Percentiles rank a stretch among this genome's conserved stretches.
These are phyloP conservation scores for Mycosarcoma maydis DNA, from an alignment of 1,284 basidiomycete species.

Conservation along the genomic window DNA sequence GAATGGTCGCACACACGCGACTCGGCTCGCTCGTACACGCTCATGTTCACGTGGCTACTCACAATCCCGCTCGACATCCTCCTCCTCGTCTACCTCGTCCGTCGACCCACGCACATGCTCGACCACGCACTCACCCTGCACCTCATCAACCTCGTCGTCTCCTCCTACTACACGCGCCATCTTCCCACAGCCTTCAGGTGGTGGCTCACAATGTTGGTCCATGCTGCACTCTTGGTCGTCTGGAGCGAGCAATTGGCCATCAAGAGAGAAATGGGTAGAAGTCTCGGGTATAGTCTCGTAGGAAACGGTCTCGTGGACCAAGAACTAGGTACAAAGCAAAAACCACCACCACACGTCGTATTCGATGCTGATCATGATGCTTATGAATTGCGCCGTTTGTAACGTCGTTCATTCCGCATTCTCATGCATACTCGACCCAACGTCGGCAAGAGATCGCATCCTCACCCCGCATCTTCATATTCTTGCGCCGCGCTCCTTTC, in stretches of 20 bases:
- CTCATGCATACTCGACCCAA: too few relatives aligned
- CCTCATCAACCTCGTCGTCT: constrained; percentile 88
- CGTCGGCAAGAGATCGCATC: too few relatives aligned
- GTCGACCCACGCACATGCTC: constrained; percentile 89
- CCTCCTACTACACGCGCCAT: constrained; percentile 86
- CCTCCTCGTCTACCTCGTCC: constrained; percentile 85
- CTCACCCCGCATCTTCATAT: too few relatives aligned
- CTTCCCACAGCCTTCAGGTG: constrained; percentile 75
- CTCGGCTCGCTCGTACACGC: constrained; percentile 1
- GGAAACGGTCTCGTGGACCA: too few relatives aligned
- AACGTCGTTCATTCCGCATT: too few relatives aligned
- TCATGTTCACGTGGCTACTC: constrained; percentile 29
- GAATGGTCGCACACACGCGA: constrained; percentile 68
- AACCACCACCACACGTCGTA: neutral
- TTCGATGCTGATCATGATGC: constrained; percentile 18
- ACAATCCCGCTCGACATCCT: constrained; percentile 71
- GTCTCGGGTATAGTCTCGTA: constrained; percentile 27
- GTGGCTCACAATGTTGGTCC: constrained; percentile 73
- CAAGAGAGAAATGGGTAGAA: constrained; percentile 79
- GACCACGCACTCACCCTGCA: constrained; percentile 91
- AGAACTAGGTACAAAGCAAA: too few relatives aligned
- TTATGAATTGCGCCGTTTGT: constrained; percentile 21
- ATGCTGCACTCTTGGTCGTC: constrained; percentile 79
- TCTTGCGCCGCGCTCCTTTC: too few relatives aligned
- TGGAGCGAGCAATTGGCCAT: constrained; percentile 89